Evolutionary conservation across 1,139 yeast species (phyloP).

Genomic region (Zygosaccharomyces sapae): DNA sequence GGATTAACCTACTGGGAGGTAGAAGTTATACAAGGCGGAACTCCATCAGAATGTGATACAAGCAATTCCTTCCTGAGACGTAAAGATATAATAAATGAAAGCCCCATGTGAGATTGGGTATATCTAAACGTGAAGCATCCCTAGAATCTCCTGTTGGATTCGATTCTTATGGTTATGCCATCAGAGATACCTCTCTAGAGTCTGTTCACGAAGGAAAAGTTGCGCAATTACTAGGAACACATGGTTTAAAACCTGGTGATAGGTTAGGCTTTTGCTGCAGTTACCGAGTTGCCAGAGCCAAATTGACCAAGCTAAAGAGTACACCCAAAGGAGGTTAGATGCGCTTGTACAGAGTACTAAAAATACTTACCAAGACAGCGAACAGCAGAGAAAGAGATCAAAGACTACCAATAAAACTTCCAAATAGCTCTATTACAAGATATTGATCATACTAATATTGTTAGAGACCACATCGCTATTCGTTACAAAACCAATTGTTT

Average conservation of each 20-base stretch:
- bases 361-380: slow-evolving; percentile 9
- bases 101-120: slow-evolving; percentile 75
- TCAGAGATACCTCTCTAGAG: slow-evolving; percentile 79
- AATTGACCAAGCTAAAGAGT: slow-evolving; percentile 37
- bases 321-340: slow-evolving; percentile 33
- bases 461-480: slow-evolving; percentile 85
- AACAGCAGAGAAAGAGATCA: slow-evolving; percentile 17
- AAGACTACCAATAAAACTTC: slow-evolving; percentile 26
- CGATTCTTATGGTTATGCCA: slow-evolving; percentile 90
- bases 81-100: slow-evolving; percentile 26
- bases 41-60: slow-evolving; percentile 15
- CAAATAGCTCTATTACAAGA: slow-evolving; percentile 30
- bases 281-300: slow-evolving; percentile 56
- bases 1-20: slow-evolving; percentile 78
- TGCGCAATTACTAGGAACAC: slow-evolving; percentile 16
- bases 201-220: slow-evolving; percentile 50
- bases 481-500: slow-evolving; percentile 72
- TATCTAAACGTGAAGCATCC: slow-evolving; percentile 80
- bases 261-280: slow-evolving; percentile 73
- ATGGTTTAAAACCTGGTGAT: slow-evolving; percentile 64
- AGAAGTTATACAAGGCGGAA: slow-evolving; percentile 32
- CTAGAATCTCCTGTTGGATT: slow-evolving; percentile 94
- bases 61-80: slow-evolving; percentile 16
- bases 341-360: slow-evolving; percentile 20
- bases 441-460: slow-evolving; percentile 35